phyloP scores from a whole-genome alignment of 208 protist genomes.

The Acanthamoeba rhysodes region DNA sequence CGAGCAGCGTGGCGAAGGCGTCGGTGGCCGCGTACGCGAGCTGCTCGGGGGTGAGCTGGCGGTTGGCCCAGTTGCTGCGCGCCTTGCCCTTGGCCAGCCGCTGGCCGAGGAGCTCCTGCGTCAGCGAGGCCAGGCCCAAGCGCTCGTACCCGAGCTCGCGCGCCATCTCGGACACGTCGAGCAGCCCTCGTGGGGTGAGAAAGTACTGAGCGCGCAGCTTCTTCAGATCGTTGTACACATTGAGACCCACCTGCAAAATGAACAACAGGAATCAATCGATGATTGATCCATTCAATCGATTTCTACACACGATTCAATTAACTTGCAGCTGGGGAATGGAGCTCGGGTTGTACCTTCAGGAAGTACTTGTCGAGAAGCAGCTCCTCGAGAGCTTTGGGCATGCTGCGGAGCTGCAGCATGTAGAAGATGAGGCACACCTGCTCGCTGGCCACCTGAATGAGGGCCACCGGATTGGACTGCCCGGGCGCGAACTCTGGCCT shows the following conservation, averaged over 20 bases:
- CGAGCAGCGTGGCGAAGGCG: not conserved
- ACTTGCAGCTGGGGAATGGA: not conserved
- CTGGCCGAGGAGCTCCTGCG: not conserved
- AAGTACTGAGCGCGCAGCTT: not conserved
- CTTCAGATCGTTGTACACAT: not conserved
- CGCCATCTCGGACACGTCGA: constrained; percentile 2
- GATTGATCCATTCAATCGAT: not conserved
- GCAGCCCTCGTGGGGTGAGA: not conserved
- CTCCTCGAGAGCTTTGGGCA: constrained; percentile 6
- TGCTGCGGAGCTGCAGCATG: not conserved
- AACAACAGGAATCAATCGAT: not conserved
- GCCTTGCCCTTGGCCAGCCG: not conserved
- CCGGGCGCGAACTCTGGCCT: not conserved
- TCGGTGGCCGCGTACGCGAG: not conserved
- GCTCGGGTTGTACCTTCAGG: not conserved
- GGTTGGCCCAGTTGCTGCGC: constrained; percentile 26
- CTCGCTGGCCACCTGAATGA: constrained; percentile 40
- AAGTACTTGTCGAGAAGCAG: not conserved
- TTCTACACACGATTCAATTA: not conserved
- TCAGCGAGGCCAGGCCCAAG: not conserved
- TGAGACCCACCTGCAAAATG: not conserved
- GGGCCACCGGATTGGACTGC: not conserved
- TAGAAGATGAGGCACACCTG: constrained; percentile 16
- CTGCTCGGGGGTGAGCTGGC: not conserved
- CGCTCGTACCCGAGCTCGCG: not conserved